phyloP scores from a whole-genome alignment of 2,329 filamentous ascomycete genomes.

The Penicillium sp. region DNA sequence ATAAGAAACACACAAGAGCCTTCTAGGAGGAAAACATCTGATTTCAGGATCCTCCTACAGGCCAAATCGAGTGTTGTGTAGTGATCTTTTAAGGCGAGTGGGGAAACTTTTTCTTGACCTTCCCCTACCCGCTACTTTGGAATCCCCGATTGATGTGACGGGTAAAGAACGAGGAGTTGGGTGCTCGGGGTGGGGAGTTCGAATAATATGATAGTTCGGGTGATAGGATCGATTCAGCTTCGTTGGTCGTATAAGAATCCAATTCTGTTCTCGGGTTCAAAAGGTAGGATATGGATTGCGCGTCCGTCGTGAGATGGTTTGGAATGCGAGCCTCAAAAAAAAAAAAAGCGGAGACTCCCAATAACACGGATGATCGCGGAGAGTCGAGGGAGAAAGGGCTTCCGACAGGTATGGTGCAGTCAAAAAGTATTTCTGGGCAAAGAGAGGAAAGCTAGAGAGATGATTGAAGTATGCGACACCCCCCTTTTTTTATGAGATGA shows the following conservation, averaged over 20 bases:
- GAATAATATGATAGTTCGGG: too few species aligned
- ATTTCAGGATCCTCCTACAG: background rate
- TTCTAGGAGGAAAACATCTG: background rate
- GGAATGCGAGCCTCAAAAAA: conserved; percentile 13
- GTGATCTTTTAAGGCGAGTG: background rate
- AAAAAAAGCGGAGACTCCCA: conserved; percentile 15
- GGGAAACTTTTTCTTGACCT: background rate
- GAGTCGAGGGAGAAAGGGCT: conserved; percentile 4
- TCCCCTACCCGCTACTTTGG: background rate
- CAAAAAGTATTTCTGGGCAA: conserved; percentile 9
- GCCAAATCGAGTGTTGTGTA: background rate
- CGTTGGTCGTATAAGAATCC: background rate
- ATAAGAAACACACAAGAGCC: background rate
- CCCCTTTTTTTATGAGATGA: conserved; percentile 15
- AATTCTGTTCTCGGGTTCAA: background rate
- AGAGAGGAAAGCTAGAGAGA: conserved; percentile 3
- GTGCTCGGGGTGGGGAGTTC: too few species aligned
- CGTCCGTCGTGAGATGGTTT: background rate
- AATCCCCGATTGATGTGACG: background rate
- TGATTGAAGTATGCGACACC: conserved; percentile 2
- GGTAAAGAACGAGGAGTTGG: too few species aligned
- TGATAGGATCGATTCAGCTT: background rate
- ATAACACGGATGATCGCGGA: conserved; percentile 15
- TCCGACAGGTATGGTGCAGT: too few species aligned
- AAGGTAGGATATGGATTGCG: background rate